Conservation (phyloP, 2,329 filamentous ascomycete species). For the Neoascochyta sp. region DNA sequence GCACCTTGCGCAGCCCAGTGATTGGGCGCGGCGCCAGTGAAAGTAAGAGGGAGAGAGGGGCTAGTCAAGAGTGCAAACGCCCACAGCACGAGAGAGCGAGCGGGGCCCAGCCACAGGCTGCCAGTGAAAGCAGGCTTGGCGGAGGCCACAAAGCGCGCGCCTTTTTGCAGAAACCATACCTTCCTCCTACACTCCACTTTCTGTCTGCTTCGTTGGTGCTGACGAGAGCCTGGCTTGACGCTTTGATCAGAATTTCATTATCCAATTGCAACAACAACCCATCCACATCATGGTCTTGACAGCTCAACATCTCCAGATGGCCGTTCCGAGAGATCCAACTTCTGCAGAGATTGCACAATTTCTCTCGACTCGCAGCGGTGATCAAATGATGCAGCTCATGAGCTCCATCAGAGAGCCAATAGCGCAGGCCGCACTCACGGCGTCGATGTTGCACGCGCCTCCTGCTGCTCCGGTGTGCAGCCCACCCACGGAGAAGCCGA, state of each 20-base stretch:
- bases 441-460: slow-evolving; percentile 6
- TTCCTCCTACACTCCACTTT: no score
- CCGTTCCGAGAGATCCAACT: slow-evolving; percentile 8
- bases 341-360: slow-evolving; percentile 13
- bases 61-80: not conserved
- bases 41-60: no score
- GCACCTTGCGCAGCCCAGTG: no score
- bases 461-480: slow-evolving; percentile 1
- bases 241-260: no score
- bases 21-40: no score
- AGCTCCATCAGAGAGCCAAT: slow-evolving; percentile 10
- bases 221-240: no score
- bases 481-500: slow-evolving; percentile 11
- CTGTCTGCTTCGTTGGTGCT: no score
- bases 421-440: slow-evolving; percentile 14
- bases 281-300: no score
- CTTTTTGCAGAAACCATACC: slow-evolving; percentile 1
- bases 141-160: slow-evolving; percentile 4
- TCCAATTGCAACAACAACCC: no score
- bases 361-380: slow-evolving; percentile 11
- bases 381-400: slow-evolving; percentile 16
- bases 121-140: slow-evolving; percentile 9
- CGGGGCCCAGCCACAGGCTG: no score
- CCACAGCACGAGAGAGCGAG: no score
- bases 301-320: no score